Evolutionary conservation across 345 rosid species (phyloP).

Genomic region (Isatis tinctoria): DNA sequence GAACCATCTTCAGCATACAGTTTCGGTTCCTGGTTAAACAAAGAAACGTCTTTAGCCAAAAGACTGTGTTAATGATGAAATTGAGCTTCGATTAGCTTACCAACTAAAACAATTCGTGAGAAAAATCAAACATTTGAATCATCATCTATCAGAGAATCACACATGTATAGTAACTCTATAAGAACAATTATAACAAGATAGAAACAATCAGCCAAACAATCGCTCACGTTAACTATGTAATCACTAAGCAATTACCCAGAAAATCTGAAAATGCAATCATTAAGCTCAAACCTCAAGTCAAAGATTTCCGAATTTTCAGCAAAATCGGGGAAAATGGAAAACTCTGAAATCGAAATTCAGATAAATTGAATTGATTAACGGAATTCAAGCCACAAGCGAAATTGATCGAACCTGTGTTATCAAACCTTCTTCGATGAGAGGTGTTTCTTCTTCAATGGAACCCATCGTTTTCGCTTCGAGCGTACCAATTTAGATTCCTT

Average conservation of each 20-base stretch:
- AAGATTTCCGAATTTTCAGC: not conserved
- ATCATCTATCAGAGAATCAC: too few species aligned
- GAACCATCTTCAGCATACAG: conserved; percentile 91
- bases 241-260: not conserved
- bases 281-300: not conserved
- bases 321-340: not conserved
- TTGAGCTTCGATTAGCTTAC: not conserved
- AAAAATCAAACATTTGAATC: too few species aligned
- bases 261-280: not conserved
- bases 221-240: too few species aligned
- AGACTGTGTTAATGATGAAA: not conserved
- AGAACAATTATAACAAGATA: too few species aligned
- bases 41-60: not conserved
- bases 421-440: conserved; percentile 58
- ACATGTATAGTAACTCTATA: too few species aligned
- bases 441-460: conserved; percentile 47
- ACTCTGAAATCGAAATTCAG: not conserved
- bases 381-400: not conserved
- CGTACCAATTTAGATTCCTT: conserved; percentile 19
- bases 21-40: conserved; percentile 38
- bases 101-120: not conserved
- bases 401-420: conserved; percentile 32
- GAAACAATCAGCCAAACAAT: not conserved
- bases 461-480: conserved; percentile 37
- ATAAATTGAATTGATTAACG: not conserved